A percentile compares a stretch with the other conserved stretches of the same genome.
Conservation (phyloP, 345 rosid species). For the Aquilaria sinensis region DNA sequence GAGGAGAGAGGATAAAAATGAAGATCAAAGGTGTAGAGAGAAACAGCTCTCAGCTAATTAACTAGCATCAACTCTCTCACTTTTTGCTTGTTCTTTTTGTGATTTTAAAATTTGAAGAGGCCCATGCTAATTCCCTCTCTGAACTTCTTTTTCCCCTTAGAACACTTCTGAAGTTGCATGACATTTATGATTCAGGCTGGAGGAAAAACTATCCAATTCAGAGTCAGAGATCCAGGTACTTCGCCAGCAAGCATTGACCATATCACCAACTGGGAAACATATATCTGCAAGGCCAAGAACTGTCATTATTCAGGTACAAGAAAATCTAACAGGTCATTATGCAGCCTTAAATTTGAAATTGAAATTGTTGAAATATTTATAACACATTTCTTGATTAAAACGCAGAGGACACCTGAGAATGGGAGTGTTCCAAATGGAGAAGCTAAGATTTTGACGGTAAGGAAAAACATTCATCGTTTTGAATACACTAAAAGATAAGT, state of each 20-base stretch:
- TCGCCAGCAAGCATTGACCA: conserved; percentile 79
- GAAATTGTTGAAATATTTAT: background rate
- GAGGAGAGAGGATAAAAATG: too few species aligned
- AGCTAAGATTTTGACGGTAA: conserved; percentile 41
- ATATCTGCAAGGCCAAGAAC: conserved; percentile 54
- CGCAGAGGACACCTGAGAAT: conserved; percentile 81
- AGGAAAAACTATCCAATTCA: conserved; percentile 75
- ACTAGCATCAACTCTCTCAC: too few species aligned
- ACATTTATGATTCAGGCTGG: conserved; percentile 33
- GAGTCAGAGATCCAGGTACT: conserved; percentile 92
- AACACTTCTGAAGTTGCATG: background rate
- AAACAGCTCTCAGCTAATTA: too few species aligned
- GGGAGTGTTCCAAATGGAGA: conserved; percentile 62
- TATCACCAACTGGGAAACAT: conserved; percentile 71
- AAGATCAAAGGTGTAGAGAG: too few species aligned
- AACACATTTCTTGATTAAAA: conserved; percentile 7
- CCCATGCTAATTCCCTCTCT: too few species aligned
- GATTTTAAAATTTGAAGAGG: too few species aligned
- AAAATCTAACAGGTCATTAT: conserved; percentile 7
- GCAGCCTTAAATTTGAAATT: conserved; percentile 1
- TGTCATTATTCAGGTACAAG: conserved; percentile 57
- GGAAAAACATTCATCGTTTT: background rate
- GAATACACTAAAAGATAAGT: too few species aligned
- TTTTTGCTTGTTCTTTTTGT: too few species aligned
- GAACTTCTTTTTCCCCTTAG: too few species aligned